Percentiles rank a stretch among this genome's conserved stretches.
These are phyloP conservation scores for Daldinia vernicosa DNA, from an alignment of 495 filamentous ascomycete genomes.

Conservation along the genomic window DNA sequence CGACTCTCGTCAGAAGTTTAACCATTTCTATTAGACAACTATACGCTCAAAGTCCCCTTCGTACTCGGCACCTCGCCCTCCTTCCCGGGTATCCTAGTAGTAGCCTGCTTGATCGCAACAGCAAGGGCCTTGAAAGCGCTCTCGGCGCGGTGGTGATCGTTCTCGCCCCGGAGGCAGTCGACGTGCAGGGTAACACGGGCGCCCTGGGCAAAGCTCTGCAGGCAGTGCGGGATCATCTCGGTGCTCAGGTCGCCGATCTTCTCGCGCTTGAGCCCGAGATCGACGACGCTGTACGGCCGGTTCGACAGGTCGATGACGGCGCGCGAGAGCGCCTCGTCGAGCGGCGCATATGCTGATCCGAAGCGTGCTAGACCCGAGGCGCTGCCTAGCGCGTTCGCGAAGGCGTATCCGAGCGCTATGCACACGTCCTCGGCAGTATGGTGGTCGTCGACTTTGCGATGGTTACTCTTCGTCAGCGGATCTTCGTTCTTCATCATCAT, in stretches of 20 bases:
- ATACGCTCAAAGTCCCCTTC: constrained; percentile 78
- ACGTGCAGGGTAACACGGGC: constrained; percentile 94
- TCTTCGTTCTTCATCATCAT: constrained; percentile 5
- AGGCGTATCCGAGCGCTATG: constrained; percentile 87
- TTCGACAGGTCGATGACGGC: constrained; percentile 95
- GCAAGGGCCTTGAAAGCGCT: constrained; percentile 97
- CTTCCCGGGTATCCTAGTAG: constrained; percentile 73
- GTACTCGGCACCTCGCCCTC: constrained; percentile 94
- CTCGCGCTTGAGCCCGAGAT: constrained; percentile 84
- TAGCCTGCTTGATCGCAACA: constrained; percentile 80
- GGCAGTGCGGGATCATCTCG: constrained; percentile 97
- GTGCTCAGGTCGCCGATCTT: constrained; percentile 91
- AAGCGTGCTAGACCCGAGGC: constrained; percentile 86
- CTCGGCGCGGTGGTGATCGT: constrained; percentile 97
- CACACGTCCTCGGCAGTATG: constrained; percentile 97
- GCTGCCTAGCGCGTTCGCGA: constrained; percentile 77
- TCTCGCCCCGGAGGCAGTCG: constrained; percentile 84
- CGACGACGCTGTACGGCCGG: constrained; percentile 82
- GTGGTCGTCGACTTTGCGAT: constrained; percentile 89
- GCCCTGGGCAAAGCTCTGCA: constrained; percentile 91
- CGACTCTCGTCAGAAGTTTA: neutral
- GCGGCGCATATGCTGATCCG: constrained; percentile 87
- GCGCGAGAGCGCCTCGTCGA: constrained; percentile 93
- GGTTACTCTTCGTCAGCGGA: constrained; percentile 18
- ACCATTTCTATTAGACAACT: constrained; percentile 2